Percentiles rank a stretch among this genome's conserved stretches.
Evolutionary conservation across 352 stramenopile genomes (phyloP).

Genomic region (Globisporangium paddicum): DNA sequence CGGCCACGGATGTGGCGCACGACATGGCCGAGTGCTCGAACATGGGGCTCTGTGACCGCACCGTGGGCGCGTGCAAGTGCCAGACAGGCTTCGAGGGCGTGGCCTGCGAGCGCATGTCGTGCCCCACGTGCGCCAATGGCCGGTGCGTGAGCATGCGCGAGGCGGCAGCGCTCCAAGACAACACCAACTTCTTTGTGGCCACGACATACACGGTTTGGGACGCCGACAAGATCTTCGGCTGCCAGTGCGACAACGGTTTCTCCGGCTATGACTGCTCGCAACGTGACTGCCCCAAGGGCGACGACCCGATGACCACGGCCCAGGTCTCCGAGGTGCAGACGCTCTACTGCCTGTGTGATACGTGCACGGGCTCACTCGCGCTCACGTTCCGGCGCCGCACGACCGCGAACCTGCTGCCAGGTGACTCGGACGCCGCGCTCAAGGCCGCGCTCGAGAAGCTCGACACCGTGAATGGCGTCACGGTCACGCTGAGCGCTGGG

Average conservation of each 20-base stretch:
- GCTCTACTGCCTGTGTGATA: conserved; percentile 46
- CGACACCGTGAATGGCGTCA: conserved; percentile 48
- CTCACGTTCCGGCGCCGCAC: conserved; percentile 60
- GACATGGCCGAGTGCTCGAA: conserved; percentile 78
- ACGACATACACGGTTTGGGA: conserved; percentile 70
- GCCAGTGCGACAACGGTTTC: conserved; percentile 68
- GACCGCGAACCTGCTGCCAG: conserved; percentile 45
- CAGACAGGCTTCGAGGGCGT: conserved; percentile 58
- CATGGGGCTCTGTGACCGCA: conserved; percentile 80
- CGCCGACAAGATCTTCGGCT: conserved; percentile 73
- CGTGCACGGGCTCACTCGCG: conserved; percentile 49
- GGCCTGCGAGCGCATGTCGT: conserved; percentile 72
- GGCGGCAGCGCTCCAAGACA: conserved; percentile 45
- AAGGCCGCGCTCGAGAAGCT: conserved; percentile 51
- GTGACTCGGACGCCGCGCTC: conserved; percentile 28
- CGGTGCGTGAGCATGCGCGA: conserved; percentile 74
- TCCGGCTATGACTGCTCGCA: conserved; percentile 58
- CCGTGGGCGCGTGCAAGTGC: conserved; percentile 54
- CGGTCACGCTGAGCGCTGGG: conserved; percentile 16
- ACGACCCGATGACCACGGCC: conserved; percentile 50
- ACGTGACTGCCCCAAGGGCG: conserved; percentile 48
- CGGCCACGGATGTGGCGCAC: conserved; percentile 54
- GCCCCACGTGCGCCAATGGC: conserved; percentile 54
- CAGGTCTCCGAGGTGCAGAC: conserved; percentile 40
- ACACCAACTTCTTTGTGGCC: conserved; percentile 57